Evolutionary conservation across 2,329 filamentous ascomycete genomes (phyloP).

Genomic region (Fusarium phyllophilum): DNA sequence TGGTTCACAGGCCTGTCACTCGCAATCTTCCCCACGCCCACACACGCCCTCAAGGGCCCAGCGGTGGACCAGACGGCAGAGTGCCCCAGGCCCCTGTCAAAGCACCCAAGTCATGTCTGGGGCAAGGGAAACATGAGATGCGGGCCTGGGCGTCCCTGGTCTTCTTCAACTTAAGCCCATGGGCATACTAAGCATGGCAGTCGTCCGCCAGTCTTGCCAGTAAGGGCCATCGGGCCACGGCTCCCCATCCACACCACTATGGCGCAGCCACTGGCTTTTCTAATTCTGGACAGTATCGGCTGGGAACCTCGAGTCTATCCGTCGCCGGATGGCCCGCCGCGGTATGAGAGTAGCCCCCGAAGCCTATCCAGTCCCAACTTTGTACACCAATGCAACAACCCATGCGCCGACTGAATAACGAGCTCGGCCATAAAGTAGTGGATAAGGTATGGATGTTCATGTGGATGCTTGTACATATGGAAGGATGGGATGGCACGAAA

Average conservation of each 20-base stretch:
- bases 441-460: constrained; percentile 37
- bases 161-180: constrained; percentile 30
- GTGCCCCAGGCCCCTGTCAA: constrained; percentile 40
- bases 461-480: constrained; percentile 24
- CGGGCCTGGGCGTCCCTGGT: constrained; percentile 34
- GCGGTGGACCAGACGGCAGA: constrained; percentile 45
- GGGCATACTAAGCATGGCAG: constrained; percentile 3
- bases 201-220: constrained; percentile 31
- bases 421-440: constrained; percentile 44
- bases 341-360: constrained; percentile 42
- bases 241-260: constrained; percentile 44
- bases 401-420: constrained; percentile 44
- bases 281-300: constrained; percentile 49
- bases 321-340: constrained; percentile 46
- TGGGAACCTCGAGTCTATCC: constrained; percentile 35
- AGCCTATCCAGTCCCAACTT: constrained; percentile 31
- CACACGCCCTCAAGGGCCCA: constrained; percentile 23
- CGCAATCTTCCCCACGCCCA: constrained; percentile 28
- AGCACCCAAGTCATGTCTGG: constrained; percentile 41
- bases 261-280: constrained; percentile 50
- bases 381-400: constrained; percentile 36
- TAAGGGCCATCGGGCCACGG: constrained; percentile 31
- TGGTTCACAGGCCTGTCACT: constrained; percentile 17
- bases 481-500: constrained; percentile 25
- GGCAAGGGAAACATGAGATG: constrained; percentile 46